These are phyloP conservation scores for Talaromyces amestolkiae DNA, from an alignment of 2,329 filamentous ascomycete species.

Conservation along the genomic window DNA sequence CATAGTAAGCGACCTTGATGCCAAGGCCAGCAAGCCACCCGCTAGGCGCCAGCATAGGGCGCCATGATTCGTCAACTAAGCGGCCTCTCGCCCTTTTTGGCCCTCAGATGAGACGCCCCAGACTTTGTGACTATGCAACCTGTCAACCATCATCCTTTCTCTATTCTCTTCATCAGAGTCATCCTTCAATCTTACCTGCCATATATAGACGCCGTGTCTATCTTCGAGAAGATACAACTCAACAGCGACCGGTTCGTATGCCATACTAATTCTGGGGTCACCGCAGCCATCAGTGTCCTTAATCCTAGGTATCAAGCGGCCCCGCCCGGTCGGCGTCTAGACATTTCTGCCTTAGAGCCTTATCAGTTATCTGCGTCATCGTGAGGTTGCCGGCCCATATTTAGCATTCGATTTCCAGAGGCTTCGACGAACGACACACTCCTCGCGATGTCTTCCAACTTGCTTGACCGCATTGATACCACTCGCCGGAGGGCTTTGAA, in stretches of 20 bases:
- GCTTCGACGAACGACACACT: background rate
- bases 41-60: background rate
- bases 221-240: background rate
- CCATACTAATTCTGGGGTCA: background rate
- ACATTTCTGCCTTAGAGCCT: slow-evolving; percentile 6
- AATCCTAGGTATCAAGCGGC: background rate
- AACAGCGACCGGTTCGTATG: background rate
- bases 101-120: background rate
- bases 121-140: background rate
- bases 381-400: slow-evolving; percentile 25
- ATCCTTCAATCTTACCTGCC: background rate
- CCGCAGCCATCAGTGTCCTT: background rate
- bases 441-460: slow-evolving; percentile 18
- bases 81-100: slow-evolving; percentile 2
- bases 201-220: background rate
- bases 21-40: slow-evolving; percentile 1
- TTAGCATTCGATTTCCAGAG: slow-evolving; percentile 1
- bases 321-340: background rate
- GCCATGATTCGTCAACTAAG: background rate
- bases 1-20: background rate
- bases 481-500: slow-evolving; percentile 43
- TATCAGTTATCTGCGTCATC: slow-evolving; percentile 40
- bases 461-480: slow-evolving; percentile 40
- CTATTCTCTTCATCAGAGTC: background rate
- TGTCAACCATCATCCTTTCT: background rate